Evolutionary conservation across 2,329 filamentous ascomycete species (phyloP).

Genomic region (Ceratocystis cubensis): DNA sequence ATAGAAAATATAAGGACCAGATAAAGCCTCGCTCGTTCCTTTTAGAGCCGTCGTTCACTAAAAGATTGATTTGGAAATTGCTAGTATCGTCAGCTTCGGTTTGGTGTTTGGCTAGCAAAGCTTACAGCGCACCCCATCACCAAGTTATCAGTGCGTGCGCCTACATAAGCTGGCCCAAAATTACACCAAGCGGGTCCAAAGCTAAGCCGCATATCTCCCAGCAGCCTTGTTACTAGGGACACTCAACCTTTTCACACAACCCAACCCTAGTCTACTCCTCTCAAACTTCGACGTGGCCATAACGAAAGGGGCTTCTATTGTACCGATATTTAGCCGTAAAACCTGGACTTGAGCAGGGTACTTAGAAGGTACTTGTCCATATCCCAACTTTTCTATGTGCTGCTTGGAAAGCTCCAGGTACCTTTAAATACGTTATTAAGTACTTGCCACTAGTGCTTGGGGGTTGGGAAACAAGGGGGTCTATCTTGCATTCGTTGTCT

Average conservation of each 20-base stretch:
- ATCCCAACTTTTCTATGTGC: neutral
- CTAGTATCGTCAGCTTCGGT: conserved; percentile 6
- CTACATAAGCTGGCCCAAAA: neutral
- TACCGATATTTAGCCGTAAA: conserved; percentile 8
- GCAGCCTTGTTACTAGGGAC: conserved; percentile 8
- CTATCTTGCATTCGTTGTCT: neutral
- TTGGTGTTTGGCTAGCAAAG: neutral
- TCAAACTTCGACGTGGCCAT: conserved; percentile 20
- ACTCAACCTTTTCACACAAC: neutral
- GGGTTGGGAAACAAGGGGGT: conserved; percentile 20
- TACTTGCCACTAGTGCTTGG: conserved; percentile 13
- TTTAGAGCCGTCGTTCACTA: neutral
- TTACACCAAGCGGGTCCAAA: neutral
- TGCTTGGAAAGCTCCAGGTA: neutral
- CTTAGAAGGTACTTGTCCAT: conserved; percentile 7
- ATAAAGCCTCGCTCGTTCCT: neutral
- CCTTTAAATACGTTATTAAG: neutral
- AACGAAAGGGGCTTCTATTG: conserved; percentile 11
- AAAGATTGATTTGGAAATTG: neutral
- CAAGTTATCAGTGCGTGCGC: neutral
- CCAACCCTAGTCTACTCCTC: conserved; percentile 1
- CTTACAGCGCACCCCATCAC: neutral
- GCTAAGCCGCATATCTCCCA: neutral
- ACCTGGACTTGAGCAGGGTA: neutral
- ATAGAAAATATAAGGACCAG: conserved; percentile 9